Evolutionary conservation across 371 early-diverging fungal genomes (phyloP).

Genomic region (Syncephalastrum contaminatum): DNA sequence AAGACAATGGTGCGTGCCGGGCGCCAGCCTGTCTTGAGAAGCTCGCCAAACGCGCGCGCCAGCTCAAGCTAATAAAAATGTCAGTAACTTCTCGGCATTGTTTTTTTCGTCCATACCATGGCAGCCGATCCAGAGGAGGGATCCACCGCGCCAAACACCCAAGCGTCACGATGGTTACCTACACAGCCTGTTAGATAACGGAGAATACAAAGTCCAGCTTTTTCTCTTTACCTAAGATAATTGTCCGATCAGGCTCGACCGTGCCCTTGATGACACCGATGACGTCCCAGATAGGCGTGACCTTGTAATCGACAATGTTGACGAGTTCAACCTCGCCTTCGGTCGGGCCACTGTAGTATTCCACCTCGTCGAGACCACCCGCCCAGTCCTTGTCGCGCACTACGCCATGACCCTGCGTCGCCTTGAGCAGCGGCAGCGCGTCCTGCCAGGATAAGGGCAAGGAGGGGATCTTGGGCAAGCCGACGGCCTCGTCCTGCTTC

Average conservation of each 20-base stretch:
- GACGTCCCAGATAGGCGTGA: slow-evolving; percentile 66
- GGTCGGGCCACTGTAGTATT: slow-evolving; percentile 60
- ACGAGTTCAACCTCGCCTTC: slow-evolving; percentile 49
- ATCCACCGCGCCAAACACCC: slow-evolving; percentile 69
- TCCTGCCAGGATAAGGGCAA: slow-evolving; percentile 68
- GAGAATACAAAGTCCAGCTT: neutral
- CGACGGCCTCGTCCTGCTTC: slow-evolving; percentile 38
- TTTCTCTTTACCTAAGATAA: slow-evolving; percentile 49
- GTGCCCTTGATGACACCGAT: slow-evolving; percentile 57
- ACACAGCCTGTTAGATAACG: neutral
- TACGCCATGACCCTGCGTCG: slow-evolving; percentile 46
- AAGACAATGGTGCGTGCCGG: slow-evolving; percentile 57
- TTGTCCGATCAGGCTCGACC: slow-evolving; percentile 53
- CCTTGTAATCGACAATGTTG: slow-evolving; percentile 51
- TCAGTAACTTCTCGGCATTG: too few relatives aligned
- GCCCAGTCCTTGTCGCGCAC: slow-evolving; percentile 28
- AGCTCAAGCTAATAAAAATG: slow-evolving; percentile 35
- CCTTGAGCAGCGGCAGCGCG: slow-evolving; percentile 56
- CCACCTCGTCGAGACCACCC: slow-evolving; percentile 47
- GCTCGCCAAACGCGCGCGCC: slow-evolving; percentile 45
- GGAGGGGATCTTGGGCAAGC: slow-evolving; percentile 59
- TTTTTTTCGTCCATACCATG: too few relatives aligned
- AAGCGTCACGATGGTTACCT: slow-evolving; percentile 69
- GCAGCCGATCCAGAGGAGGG: slow-evolving; percentile 42
- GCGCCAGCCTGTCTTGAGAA: slow-evolving; percentile 55